phyloP scores from a whole-genome alignment of 1,139 yeast genomes.

The Yamadazyma buinensis region DNA sequence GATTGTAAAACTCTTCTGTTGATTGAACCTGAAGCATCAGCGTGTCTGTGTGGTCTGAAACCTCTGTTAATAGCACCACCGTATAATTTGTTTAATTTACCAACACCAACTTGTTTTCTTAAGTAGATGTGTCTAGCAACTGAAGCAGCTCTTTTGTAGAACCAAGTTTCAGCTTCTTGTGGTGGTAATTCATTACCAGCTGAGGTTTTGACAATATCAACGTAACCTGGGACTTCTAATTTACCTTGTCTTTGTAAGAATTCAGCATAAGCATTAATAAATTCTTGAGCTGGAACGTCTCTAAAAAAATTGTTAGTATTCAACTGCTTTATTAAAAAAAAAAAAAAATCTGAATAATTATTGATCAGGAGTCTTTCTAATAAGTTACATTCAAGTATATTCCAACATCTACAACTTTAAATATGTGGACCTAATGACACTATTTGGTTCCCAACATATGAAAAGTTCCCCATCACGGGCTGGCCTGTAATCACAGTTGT shows the following conservation, averaged over 20 bases:
- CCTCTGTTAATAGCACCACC: slow-evolving; percentile 99
- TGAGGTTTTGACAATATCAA: slow-evolving; percentile 98
- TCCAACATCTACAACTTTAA: too few species aligned
- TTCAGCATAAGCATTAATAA: slow-evolving; percentile 99
- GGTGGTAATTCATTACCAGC: slow-evolving; percentile 99
- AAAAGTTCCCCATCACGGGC: too few species aligned
- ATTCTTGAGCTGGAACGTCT: slow-evolving; percentile 99
- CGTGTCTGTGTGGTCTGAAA: slow-evolving; percentile 97
- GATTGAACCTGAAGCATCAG: slow-evolving; percentile 97
- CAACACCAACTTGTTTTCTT: slow-evolving; percentile 99
- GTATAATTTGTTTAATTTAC: slow-evolving; percentile 97
- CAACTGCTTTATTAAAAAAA: too few species aligned
- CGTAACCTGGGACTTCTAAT: slow-evolving; percentile 99
- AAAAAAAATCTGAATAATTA: too few species aligned
- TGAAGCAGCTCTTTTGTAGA: slow-evolving; percentile 99
- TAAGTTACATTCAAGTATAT: too few species aligned
- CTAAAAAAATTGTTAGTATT: slow-evolving; percentile 46
- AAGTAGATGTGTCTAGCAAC: slow-evolving; percentile 99
- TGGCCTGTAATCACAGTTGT: too few species aligned
- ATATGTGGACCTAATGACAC: too few species aligned
- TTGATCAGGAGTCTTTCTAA: too few species aligned
- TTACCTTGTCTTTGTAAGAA: slow-evolving; percentile 99
- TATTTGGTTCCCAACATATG: too few species aligned
- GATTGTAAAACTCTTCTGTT: slow-evolving; percentile 99
- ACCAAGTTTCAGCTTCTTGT: slow-evolving; percentile 99